phyloP scores from a whole-genome alignment of 225 moss, liverwort and hornwort genomes.

The Physcomitrellopsis africana region DNA sequence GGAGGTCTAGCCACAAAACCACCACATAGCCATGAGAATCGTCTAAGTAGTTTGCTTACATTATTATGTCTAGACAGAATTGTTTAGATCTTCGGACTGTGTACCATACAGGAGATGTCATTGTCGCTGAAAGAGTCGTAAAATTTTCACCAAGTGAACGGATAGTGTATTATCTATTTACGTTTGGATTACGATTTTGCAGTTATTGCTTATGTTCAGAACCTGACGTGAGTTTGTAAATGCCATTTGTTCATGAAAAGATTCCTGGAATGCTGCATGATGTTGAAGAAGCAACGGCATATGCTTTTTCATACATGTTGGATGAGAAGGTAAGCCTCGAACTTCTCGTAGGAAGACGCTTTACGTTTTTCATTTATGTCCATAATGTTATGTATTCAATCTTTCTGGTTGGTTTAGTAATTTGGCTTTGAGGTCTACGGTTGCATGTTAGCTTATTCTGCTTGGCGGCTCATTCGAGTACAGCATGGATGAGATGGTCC shows the following conservation, averaged over 20 bases:
- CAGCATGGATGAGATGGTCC: background rate
- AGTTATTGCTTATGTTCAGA: constrained; percentile 1
- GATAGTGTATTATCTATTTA: background rate
- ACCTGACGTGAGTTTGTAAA: constrained; percentile 10
- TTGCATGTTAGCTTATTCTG: constrained; percentile 3
- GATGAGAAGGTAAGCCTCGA: constrained; percentile 50
- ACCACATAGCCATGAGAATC: constrained; percentile 4
- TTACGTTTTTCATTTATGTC: background rate
- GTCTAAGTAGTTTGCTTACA: constrained; percentile 12
- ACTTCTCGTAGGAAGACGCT: constrained; percentile 9
- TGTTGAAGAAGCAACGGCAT: constrained; percentile 59
- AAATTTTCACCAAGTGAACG: constrained; percentile 4
- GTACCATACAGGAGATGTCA: background rate
- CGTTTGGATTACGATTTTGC: constrained; percentile 17
- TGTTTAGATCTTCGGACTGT: background rate
- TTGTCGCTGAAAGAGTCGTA: background rate
- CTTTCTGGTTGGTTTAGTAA: constrained; percentile 9
- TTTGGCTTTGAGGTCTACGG: background rate
- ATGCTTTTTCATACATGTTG: constrained; percentile 59
- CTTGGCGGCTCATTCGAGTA: background rate
- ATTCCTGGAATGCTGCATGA: constrained; percentile 53
- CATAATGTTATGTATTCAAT: background rate
- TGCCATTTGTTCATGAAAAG: constrained; percentile 38
- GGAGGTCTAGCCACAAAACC: constrained; percentile 40
- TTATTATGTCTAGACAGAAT: background rate